Evolutionary conservation across 352 stramenopile species (phyloP).

Genomic region (Phytophthora cryptogea): DNA sequence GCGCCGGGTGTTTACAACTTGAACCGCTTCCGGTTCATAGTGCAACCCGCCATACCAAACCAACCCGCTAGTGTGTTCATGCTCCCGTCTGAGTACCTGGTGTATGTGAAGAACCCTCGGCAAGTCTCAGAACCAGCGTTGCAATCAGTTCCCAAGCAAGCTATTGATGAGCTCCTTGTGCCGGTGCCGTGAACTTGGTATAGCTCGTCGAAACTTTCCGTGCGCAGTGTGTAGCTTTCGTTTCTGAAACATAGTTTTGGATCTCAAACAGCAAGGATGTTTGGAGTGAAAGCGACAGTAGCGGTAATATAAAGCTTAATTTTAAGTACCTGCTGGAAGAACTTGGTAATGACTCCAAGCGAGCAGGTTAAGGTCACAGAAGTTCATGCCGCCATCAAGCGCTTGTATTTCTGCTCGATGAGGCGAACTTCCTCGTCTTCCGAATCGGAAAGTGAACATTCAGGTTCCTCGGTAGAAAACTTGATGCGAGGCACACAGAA

Average conservation of each 20-base stretch:
- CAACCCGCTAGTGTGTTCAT: conserved; percentile 53
- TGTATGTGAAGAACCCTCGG: conserved; percentile 55
- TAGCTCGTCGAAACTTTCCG: background rate
- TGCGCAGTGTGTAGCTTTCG: background rate
- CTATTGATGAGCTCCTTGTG: conserved; percentile 30
- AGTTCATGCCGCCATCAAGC: conserved; percentile 42
- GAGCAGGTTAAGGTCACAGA: conserved; percentile 11
- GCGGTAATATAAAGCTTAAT: conserved; percentile 18
- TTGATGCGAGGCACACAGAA: conserved; percentile 85
- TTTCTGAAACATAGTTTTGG: background rate
- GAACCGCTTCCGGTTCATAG: conserved; percentile 76
- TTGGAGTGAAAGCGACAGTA: background rate
- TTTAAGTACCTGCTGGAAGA: conserved; percentile 27
- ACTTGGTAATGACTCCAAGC: conserved; percentile 4
- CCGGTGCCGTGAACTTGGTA: conserved; percentile 21
- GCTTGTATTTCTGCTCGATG: conserved; percentile 81
- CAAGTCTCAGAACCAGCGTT: conserved; percentile 8
- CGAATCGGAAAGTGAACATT: conserved; percentile 54
- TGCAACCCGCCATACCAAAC: conserved; percentile 36
- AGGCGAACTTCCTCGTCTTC: conserved; percentile 78
- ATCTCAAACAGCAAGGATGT: background rate
- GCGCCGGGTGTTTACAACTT: conserved; percentile 79
- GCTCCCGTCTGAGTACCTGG: conserved; percentile 78
- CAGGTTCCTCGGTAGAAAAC: conserved; percentile 41
- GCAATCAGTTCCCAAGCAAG: conserved; percentile 23